phyloP scores from a whole-genome alignment of 2,329 filamentous ascomycete species.

The Aspergillus terreus region DNA sequence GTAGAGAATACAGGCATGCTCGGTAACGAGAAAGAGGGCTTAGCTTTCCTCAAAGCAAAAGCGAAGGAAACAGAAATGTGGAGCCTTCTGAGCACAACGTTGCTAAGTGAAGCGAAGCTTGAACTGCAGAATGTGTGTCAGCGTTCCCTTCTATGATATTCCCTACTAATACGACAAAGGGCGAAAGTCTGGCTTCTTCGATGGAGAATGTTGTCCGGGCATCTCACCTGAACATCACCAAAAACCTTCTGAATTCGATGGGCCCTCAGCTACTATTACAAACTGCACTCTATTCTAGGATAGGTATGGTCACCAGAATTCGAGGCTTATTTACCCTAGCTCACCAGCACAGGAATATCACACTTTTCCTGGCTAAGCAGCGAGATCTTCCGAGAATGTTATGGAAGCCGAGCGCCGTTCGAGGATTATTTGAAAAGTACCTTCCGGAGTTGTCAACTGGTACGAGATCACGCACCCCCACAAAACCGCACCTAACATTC shows the following conservation, averaged over 20 bases:
- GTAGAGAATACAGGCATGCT: slow-evolving; percentile 70
- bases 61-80: slow-evolving; percentile 85
- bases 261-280: slow-evolving; percentile 70
- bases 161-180: slow-evolving; percentile 36
- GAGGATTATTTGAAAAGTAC: slow-evolving; percentile 76
- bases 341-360: slow-evolving; percentile 43
- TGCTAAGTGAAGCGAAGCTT: slow-evolving; percentile 82
- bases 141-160: not conserved
- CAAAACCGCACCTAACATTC: not conserved
- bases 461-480: slow-evolving; percentile 22
- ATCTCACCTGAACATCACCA: slow-evolving; percentile 75
- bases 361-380: slow-evolving; percentile 56
- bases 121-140: slow-evolving; percentile 66
- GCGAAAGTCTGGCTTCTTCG: slow-evolving; percentile 56
- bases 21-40: slow-evolving; percentile 73
- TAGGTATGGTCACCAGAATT: slow-evolving; percentile 52
- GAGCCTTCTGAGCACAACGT: slow-evolving; percentile 74
- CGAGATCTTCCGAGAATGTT: slow-evolving; percentile 72
- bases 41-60: slow-evolving; percentile 79
- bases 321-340: not conserved
- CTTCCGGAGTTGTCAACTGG: slow-evolving; percentile 65
- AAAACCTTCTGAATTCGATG: slow-evolving; percentile 68
- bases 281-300: slow-evolving; percentile 69
- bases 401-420: slow-evolving; percentile 60
- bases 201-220: slow-evolving; percentile 79